Conservation (phyloP, 805 yeast species). For the Yarrowia bubula region DNA sequence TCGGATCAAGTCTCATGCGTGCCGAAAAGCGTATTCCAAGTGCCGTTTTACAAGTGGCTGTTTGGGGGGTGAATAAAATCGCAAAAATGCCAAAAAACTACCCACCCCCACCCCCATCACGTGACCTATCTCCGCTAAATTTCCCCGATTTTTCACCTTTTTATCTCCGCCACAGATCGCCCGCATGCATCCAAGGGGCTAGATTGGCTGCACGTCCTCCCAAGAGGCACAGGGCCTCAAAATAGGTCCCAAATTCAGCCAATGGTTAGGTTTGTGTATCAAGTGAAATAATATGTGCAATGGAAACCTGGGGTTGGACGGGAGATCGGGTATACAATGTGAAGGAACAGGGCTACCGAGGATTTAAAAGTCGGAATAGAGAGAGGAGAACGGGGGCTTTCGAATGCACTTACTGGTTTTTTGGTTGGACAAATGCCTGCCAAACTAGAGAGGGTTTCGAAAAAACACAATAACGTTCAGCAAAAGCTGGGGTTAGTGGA, state of each 20-base stretch:
- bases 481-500: constrained; percentile 6
- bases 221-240: constrained; percentile 12
- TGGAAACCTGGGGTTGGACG: not conserved
- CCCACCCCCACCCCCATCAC: not conserved
- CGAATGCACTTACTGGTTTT: too few species aligned
- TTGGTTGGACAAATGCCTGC: too few species aligned
- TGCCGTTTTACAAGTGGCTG: too few species aligned
- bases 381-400: too few species aligned
- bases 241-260: constrained; percentile 14
- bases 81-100: not conserved
- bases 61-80: too few species aligned
- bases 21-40: not conserved
- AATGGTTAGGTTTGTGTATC: not conserved
- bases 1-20: not conserved
- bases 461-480: not conserved
- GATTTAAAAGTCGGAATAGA: too few species aligned
- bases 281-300: not conserved
- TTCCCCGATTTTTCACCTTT: not conserved
- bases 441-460: too few species aligned
- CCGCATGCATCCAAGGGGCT: constrained; percentile 4
- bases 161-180: not conserved
- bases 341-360: too few species aligned
- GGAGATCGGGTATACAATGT: too few species aligned
- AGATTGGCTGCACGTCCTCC: not conserved
- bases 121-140: not conserved